Percentiles rank a stretch among this genome's conserved stretches.
Conservation (phyloP, 2,329 filamentous ascomycete species). For the Cyanodermella asteris region DNA sequence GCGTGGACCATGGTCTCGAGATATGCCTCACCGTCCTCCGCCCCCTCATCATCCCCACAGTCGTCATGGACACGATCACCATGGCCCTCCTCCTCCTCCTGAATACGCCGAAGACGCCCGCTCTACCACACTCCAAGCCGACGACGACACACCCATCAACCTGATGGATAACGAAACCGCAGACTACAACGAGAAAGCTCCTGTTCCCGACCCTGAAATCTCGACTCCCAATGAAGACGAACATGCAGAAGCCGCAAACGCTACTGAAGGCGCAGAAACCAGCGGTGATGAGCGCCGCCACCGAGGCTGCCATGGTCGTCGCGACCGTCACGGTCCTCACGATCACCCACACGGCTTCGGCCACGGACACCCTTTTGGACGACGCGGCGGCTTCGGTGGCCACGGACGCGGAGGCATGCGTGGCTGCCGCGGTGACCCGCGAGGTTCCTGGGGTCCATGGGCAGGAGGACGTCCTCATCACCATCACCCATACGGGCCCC, state of each 20-base stretch:
- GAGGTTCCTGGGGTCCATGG: constrained; percentile 7
- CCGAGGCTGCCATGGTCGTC: constrained; percentile 2
- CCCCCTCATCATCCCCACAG: constrained; percentile 8
- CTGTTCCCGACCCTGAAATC: background rate
- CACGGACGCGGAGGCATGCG: constrained; percentile 5
- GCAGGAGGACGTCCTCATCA: constrained; percentile 5
- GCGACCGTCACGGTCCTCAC: constrained; percentile 3
- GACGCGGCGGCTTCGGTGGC: constrained; percentile 4
- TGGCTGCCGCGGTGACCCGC: constrained; percentile 8
- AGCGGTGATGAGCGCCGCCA: constrained; percentile 2
- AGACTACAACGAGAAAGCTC: background rate
- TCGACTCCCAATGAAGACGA: background rate
- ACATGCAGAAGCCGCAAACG: constrained; percentile 1
- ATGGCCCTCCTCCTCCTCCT: constrained; percentile 4
- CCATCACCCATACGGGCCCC: constrained; percentile 9
- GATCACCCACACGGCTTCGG: constrained; percentile 8
- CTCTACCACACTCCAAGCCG: background rate
- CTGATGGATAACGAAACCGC: background rate
- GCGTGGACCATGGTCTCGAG: too few species aligned
- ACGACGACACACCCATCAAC: constrained; percentile 1
- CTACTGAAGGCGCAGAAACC: background rate
- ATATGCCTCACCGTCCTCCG: constrained; percentile 12
- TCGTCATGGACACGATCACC: constrained; percentile 1
- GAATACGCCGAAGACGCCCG: constrained; percentile 1
- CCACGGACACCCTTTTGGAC: constrained; percentile 8